Conservation (phyloP, 768 basidiomycete genomes). For the Russula lepida region DNA sequence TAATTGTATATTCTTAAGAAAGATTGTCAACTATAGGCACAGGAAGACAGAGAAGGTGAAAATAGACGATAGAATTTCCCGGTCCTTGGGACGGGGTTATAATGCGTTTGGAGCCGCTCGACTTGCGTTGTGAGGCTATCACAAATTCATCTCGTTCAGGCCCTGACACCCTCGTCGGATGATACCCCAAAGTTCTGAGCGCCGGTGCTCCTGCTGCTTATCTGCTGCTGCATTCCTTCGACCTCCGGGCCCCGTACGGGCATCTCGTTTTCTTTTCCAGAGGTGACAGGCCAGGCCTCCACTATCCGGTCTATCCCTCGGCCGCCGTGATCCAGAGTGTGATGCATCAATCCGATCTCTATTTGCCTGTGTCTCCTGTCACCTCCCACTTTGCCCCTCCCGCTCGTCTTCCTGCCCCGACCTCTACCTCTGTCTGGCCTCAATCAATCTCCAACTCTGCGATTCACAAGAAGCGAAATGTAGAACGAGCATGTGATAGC, state of each 20-base stretch:
- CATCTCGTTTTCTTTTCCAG: conserved; percentile 2
- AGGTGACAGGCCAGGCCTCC: not conserved
- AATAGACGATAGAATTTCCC: not conserved
- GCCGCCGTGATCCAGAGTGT: conserved; percentile 7
- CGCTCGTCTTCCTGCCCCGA: not conserved
- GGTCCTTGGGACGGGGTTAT: not conserved
- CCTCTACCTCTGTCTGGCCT: conserved; percentile 4
- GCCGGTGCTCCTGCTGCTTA: conserved; percentile 2
- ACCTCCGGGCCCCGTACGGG: conserved; percentile 13
- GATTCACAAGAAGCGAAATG: conserved; percentile 28
- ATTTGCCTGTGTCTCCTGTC: not conserved
- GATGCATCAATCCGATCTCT: conserved; percentile 13
- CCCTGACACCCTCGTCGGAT: conserved; percentile 1
- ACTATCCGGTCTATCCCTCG: too few species aligned
- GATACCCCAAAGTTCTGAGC: not conserved
- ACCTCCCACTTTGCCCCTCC: conserved; percentile 2
- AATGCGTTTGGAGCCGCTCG: not conserved
- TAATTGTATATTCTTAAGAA: not conserved
- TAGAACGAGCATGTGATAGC: conserved; percentile 31
- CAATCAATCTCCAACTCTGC: conserved; percentile 15
- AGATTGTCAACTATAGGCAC: not conserved
- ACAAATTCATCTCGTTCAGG: conserved; percentile 5
- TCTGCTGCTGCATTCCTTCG: not conserved
- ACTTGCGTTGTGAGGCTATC: not conserved
- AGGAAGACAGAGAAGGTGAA: not conserved